These are phyloP conservation scores for Spinellus fusiger DNA, from an alignment of 192 early-diverging fungal genomes.

Conservation along the genomic window DNA sequence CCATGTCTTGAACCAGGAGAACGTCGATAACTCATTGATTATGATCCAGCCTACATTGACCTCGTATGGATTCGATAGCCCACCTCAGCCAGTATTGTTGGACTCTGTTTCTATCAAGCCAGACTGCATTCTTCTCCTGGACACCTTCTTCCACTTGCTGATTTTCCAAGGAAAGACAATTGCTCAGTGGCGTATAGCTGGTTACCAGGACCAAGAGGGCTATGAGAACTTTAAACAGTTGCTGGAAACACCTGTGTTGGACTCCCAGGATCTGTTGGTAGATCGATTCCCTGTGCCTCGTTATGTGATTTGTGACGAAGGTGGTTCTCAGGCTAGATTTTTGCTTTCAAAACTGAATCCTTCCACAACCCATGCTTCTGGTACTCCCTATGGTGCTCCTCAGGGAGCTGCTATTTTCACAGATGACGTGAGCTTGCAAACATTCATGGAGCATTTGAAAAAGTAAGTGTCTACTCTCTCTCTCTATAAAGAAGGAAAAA, in stretches of 20 bases:
- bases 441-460: conserved; percentile 94
- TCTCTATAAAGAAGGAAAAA: neutral
- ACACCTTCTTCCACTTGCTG: conserved; percentile 98
- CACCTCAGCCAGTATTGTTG: conserved; percentile 86
- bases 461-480: conserved; percentile 43
- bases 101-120: conserved; percentile 98
- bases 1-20: conserved; percentile 90
- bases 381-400: conserved; percentile 58
- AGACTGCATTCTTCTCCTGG: conserved; percentile 85
- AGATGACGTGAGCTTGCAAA: conserved; percentile 96
- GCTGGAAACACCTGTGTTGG: conserved; percentile 84
- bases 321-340: conserved; percentile 97
- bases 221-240: conserved; percentile 94
- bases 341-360: conserved; percentile 97
- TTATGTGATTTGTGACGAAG: conserved; percentile 95
- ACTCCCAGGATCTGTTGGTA: conserved; percentile 86
- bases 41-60: conserved; percentile 99
- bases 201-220: conserved; percentile 90
- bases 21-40: conserved; percentile 94
- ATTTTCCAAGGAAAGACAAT: conserved; percentile 99
- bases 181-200: conserved; percentile 92
- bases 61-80: conserved; percentile 82
- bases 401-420: conserved; percentile 92
- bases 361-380: conserved; percentile 86
- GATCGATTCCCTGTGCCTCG: conserved; percentile 97